These are phyloP conservation scores for Umbelopsis isabellina DNA, from an alignment of 192 early-diverging fungal species.

Conservation along the genomic window DNA sequence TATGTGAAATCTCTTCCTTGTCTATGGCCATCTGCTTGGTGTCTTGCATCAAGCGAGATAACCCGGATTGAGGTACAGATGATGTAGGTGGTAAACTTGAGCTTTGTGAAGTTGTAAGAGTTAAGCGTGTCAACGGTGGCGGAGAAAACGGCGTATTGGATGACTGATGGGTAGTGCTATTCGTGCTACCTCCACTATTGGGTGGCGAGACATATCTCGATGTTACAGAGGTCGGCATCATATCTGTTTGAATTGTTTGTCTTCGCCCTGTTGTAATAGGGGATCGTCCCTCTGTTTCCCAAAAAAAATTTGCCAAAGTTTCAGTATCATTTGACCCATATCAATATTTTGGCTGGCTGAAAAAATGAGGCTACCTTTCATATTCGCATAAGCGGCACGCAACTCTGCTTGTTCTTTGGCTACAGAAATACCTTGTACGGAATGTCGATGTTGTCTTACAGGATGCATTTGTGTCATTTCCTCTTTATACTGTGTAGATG, in stretches of 20 bases:
- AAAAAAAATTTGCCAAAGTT: neutral
- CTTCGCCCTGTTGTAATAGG: conserved; percentile 23
- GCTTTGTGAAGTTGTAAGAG: conserved; percentile 3
- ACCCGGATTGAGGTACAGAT: conserved; percentile 8
- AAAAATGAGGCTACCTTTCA: conserved; percentile 25
- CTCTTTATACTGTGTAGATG: conserved; percentile 14
- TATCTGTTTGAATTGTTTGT: conserved; percentile 35
- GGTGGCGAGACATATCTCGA: conserved; percentile 11
- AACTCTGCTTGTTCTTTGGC: conserved; percentile 39
- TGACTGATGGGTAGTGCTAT: neutral
- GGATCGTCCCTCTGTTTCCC: neutral
- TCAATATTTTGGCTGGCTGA: neutral
- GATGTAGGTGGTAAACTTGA: conserved; percentile 4
- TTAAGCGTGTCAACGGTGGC: conserved; percentile 16
- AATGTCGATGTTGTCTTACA: conserved; percentile 37
- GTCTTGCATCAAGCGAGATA: conserved; percentile 10
- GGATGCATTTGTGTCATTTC: neutral
- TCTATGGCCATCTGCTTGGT: conserved; percentile 1
- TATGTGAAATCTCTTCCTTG: conserved; percentile 15
- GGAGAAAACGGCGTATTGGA: conserved; percentile 14
- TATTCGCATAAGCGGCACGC: conserved; percentile 23
- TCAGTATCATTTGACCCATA: neutral
- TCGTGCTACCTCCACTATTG: neutral
- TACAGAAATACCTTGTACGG: conserved; percentile 39
- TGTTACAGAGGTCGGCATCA: conserved; percentile 29